A percentile compares a stretch with the other conserved stretches of the same genome.
Conservation (phyloP, 345 rosid genomes). For the Gossypium raimondii region DNA sequence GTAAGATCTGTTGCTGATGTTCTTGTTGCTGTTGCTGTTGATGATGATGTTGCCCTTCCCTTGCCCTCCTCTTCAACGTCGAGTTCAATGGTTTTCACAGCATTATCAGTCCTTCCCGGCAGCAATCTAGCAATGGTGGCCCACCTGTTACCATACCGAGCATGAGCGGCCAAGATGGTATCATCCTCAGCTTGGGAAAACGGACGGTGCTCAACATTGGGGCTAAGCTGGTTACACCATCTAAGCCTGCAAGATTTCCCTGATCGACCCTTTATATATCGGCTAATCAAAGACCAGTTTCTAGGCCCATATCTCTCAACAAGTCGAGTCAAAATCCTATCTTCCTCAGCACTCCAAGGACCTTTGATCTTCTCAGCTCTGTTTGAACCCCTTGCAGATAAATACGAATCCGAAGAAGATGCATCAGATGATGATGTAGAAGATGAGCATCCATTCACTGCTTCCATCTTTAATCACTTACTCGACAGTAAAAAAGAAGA, state of each 20-base stretch:
- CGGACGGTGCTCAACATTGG: slow-evolving; percentile 52
- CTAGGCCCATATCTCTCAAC: slow-evolving; percentile 52
- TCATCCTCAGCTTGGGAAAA: slow-evolving; percentile 50
- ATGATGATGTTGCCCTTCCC: slow-evolving; percentile 19
- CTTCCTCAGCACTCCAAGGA: slow-evolving; percentile 76
- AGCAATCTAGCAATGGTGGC: slow-evolving; percentile 59
- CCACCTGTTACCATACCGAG: slow-evolving; percentile 55
- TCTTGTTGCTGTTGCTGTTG: slow-evolving; percentile 1
- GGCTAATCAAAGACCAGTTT: slow-evolving; percentile 57
- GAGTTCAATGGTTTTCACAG: slow-evolving; percentile 68
- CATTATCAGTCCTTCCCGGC: slow-evolving; percentile 59
- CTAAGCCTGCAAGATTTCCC: slow-evolving; percentile 59
- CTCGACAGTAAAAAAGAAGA: background rate
- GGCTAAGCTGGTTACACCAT: slow-evolving; percentile 60
- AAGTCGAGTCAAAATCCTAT: slow-evolving; percentile 47
- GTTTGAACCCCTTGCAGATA: slow-evolving; percentile 19
- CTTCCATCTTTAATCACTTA: slow-evolving; percentile 24
- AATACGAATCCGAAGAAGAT: slow-evolving; percentile 46
- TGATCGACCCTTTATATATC: slow-evolving; percentile 46
- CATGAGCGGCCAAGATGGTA: slow-evolving; percentile 55
- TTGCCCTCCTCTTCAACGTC: slow-evolving; percentile 46
- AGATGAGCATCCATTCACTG: slow-evolving; percentile 32
- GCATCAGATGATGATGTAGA: slow-evolving; percentile 46
- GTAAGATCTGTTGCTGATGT: background rate
- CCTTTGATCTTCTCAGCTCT: slow-evolving; percentile 49